phyloP scores from a whole-genome alignment of 2,329 filamentous ascomycete genomes.

The Aplosporella prunicola region DNA sequence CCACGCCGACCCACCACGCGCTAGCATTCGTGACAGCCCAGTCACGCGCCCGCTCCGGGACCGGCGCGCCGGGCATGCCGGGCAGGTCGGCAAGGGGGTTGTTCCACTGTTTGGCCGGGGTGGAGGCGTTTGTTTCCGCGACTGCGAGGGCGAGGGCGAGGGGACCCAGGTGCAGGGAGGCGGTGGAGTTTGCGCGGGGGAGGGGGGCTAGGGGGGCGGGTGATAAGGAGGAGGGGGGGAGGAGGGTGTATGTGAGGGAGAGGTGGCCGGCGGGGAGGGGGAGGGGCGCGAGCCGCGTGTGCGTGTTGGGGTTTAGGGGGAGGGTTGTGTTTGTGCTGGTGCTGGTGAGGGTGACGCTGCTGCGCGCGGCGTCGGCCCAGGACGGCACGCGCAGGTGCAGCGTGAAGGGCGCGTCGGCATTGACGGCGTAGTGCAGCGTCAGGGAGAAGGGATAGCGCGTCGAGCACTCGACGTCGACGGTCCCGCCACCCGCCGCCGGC shows the following conservation, averaged over 20 bases:
- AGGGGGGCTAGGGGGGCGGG: constrained; percentile 16
- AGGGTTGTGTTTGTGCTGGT: constrained; percentile 10
- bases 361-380: constrained; percentile 33
- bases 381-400: constrained; percentile 39
- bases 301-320: constrained; percentile 22
- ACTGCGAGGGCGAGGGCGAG: constrained; percentile 30
- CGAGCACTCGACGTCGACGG: constrained; percentile 36
- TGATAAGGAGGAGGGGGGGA: no score
- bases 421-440: constrained; percentile 32
- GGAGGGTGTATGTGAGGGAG: constrained; percentile 26
- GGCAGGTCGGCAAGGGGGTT: constrained; percentile 4
- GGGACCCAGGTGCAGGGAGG: constrained; percentile 27
- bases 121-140: constrained; percentile 15
- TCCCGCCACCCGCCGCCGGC: constrained; percentile 20
- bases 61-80: no score
- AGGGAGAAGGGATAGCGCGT: constrained; percentile 43
- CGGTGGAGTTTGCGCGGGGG: constrained; percentile 28
- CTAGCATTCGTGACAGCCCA: constrained; percentile 20
- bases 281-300: constrained; percentile 31
- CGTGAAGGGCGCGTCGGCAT: constrained; percentile 27
- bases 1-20: constrained; percentile 20
- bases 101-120: constrained; percentile 15
- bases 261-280: constrained; percentile 25
- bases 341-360: constrained; percentile 2
- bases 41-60: constrained; percentile 19